phyloP scores from a whole-genome alignment of 2,329 filamentous ascomycete species.

The Fusarium sp. region DNA sequence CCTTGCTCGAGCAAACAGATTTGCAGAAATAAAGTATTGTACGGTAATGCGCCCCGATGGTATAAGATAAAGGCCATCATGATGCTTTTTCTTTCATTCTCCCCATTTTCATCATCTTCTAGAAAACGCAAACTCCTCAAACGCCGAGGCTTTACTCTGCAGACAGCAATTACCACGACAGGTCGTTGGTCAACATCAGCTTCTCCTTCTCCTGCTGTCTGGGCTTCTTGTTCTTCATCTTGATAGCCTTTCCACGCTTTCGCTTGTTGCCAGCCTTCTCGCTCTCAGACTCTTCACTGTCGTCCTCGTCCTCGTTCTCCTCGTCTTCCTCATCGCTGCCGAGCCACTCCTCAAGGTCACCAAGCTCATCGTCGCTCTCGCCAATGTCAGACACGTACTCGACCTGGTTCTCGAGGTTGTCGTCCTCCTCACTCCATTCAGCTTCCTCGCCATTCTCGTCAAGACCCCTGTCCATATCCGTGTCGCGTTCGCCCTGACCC shows the following conservation, averaged over 20 bases:
- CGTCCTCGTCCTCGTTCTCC: conserved; percentile 69
- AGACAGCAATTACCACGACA: conserved; percentile 53
- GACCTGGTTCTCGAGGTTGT: conserved; percentile 81
- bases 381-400: conserved; percentile 95
- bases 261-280: conserved; percentile 68
- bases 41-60: conserved; percentile 2
- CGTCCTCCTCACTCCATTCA: conserved; percentile 75
- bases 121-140: conserved; percentile 43
- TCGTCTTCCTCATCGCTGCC: conserved; percentile 74
- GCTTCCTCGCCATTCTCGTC: conserved; percentile 79
- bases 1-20: not conserved
- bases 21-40: conserved; percentile 7
- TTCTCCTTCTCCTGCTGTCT: conserved; percentile 73
- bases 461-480: conserved; percentile 89
- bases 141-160: conserved; percentile 36
- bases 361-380: conserved; percentile 82
- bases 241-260: conserved; percentile 63
- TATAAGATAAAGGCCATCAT: not conserved
- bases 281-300: conserved; percentile 68
- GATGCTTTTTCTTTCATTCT: conserved; percentile 7
- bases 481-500: conserved; percentile 83
- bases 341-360: conserved; percentile 92
- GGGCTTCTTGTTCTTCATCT: conserved; percentile 59
- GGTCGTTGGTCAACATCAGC: conserved; percentile 56
- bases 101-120: conserved; percentile 8